Evolutionary conservation across 148 eudicot genomes (phyloP).

Genomic region (Bassia scoparia): DNA sequence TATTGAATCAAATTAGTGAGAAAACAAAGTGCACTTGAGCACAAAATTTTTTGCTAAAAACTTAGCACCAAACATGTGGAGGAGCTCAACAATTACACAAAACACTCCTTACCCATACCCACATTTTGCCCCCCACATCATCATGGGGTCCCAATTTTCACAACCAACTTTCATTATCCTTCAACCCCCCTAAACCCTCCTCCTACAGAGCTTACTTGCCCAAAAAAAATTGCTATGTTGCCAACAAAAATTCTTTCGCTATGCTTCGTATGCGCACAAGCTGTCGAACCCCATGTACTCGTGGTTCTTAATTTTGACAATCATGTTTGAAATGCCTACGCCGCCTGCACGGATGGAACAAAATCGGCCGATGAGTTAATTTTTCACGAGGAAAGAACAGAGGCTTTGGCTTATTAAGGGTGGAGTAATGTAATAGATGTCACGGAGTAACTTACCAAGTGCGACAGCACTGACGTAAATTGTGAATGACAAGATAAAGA

Average conservation of each 20-base stretch:
- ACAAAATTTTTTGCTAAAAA: constrained; percentile 15
- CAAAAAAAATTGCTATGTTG: not conserved
- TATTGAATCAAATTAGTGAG: not conserved
- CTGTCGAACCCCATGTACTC: constrained; percentile 55
- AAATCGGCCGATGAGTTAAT: not conserved
- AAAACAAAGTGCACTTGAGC: not conserved
- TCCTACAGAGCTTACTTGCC: not conserved
- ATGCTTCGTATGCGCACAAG: constrained; percentile 30
- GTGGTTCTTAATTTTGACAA: constrained; percentile 29
- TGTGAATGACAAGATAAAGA: constrained; percentile 60
- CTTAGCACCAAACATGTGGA: not conserved
- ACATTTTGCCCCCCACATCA: not conserved
- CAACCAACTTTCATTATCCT: not conserved
- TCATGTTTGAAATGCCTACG: constrained; percentile 38
- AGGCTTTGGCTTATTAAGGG: constrained; percentile 39
- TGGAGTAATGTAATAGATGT: too few relatives aligned
- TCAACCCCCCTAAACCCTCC: not conserved
- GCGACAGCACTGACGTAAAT: constrained; percentile 60
- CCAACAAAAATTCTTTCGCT: constrained; percentile 2
- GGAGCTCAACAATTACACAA: not conserved
- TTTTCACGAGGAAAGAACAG: not conserved
- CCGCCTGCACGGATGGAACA: constrained; percentile 32
- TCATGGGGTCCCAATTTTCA: not conserved
- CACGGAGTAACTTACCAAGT: constrained; percentile 58
- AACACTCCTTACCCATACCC: not conserved